These are phyloP conservation scores for Pichia membranifaciens DNA, from an alignment of 805 yeast genomes.

Conservation along the genomic window DNA sequence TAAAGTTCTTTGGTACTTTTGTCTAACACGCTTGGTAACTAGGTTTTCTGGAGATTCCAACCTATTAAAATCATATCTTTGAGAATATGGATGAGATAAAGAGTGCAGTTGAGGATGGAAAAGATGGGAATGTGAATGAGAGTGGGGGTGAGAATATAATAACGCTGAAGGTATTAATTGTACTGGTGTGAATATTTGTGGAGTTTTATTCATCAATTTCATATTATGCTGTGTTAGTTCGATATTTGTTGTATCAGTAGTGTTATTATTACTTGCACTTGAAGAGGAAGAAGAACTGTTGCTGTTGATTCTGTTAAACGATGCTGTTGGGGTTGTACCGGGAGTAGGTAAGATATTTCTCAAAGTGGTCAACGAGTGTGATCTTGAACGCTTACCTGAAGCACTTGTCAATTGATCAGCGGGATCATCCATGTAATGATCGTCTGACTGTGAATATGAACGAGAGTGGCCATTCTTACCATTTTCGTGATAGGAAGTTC, in stretches of 20 bases:
- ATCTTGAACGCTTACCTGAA: slow-evolving; percentile 17
- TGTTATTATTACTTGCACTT: background rate
- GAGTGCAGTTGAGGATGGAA: background rate
- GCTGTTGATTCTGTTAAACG: slow-evolving; percentile 9
- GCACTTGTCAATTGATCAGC: background rate
- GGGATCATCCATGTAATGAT: background rate
- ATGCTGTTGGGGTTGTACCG: slow-evolving; percentile 27
- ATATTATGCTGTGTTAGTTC: slow-evolving; percentile 1
- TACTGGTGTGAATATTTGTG: slow-evolving; percentile 19
- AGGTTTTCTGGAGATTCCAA: slow-evolving; percentile 7
- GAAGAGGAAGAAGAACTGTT: background rate
- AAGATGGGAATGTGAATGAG: slow-evolving; percentile 7
- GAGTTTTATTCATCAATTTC: slow-evolving; percentile 10
- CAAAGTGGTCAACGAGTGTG: slow-evolving; percentile 22
- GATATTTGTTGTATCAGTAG: slow-evolving; percentile 3
- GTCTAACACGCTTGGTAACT: slow-evolving; percentile 5
- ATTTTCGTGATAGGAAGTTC: background rate
- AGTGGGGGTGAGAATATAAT: background rate
- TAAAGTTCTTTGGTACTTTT: slow-evolving; percentile 11
- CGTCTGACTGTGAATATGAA: slow-evolving; percentile 2
- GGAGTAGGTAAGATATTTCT: slow-evolving; percentile 26
- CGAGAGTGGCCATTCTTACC: background rate
- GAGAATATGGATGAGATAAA: slow-evolving; percentile 3
- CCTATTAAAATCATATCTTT: slow-evolving; percentile 7
- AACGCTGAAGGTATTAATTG: slow-evolving; percentile 8